Base-by-base conservation (phyloP, 2,329 filamentous ascomycete species). In the Stemphylium lycopersici region DNA sequence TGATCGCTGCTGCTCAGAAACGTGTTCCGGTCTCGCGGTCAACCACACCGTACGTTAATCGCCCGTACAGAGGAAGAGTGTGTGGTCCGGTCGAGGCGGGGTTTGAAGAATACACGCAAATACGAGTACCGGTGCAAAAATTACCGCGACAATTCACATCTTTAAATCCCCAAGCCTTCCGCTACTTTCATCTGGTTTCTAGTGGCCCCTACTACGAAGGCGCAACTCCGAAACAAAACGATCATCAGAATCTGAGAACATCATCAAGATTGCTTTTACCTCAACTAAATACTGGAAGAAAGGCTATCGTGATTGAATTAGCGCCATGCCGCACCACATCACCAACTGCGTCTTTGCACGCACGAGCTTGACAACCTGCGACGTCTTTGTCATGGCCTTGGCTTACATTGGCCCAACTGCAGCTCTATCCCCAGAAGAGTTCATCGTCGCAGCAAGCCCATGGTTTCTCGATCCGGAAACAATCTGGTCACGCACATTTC, bases 391-490 rank as follows among this genome's bases (percentile, higher is more conserved):
- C 43, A 62, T 71, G 34, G 70, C 68, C 24, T 60, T 72, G 32
- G 55, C 63, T 15, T 64, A 66, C 24, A 39, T 73, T 18, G 65
- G 67, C 7, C 52, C 66, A 2, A 40, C 37, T 0, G 20, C 36
- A 6, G 62, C 59, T 55, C 57, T 62, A 7, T 66, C 68, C 15
- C 70, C 71, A 0, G 71, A 74, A 40, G 64, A 71, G 31, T 34
- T 72, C 15, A 61, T 71, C 11, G 64, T 67, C 12, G 59, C 63
- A 31, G 65, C 57, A n/a, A 63, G 55, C 15, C 71, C 70, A n/a
- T 74, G 70, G 70, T 71, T 68, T 26, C 37, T 74, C 15, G 71
- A 74, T 38, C 61, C 65, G 0, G 70, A 73, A 38, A 72, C 67
- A 33, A 58, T 73, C 6, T 74, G 71, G 70, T 72, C 62, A 62